Percentiles rank a stretch among this genome's conserved stretches.
Conservation (phyloP, 345 rosid genomes). For the Anacardium occidentale region DNA sequence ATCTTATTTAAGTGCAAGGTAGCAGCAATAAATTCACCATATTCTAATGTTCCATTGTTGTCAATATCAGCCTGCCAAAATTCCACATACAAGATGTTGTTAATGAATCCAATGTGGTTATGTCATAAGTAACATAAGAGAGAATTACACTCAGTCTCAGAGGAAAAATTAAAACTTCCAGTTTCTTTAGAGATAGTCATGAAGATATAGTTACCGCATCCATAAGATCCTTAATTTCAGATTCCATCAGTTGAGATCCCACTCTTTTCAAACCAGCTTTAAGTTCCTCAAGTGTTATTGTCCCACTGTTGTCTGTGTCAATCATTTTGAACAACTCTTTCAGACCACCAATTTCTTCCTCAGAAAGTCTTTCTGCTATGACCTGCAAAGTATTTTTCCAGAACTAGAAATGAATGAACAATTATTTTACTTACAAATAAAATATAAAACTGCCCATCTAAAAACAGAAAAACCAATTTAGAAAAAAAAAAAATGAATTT, state of each 20-base stretch:
- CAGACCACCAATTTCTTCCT: conserved; percentile 96
- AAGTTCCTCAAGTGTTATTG: conserved; percentile 89
- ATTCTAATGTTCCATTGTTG: conserved; percentile 85
- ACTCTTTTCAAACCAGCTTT: conserved; percentile 81
- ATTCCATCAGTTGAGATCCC: conserved; percentile 85
- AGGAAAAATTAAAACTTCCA: background rate
- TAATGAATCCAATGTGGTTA: conserved; percentile 11
- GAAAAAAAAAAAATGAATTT: background rate
- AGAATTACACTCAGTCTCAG: background rate
- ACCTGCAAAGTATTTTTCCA: conserved; percentile 46
- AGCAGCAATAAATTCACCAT: conserved; percentile 93
- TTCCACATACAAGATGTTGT: conserved; percentile 6
- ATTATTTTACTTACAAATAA: background rate
- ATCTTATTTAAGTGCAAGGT: conserved; percentile 90
- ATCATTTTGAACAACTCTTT: conserved; percentile 93
- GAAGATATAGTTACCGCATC: conserved; percentile 60
- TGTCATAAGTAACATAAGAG: background rate
- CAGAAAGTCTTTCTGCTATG: conserved; percentile 95
- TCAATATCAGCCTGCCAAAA: conserved; percentile 86
- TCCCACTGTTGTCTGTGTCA: conserved; percentile 89
- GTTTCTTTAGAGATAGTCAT: background rate
- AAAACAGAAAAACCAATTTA: too few relatives aligned
- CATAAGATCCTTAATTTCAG: conserved; percentile 89
- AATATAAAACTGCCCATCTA: too few relatives aligned
- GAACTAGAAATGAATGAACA: conserved; percentile 14